Base-by-base conservation (phyloP, 2,329 filamentous ascomycete species). In the Penicillium paneum region DNA sequence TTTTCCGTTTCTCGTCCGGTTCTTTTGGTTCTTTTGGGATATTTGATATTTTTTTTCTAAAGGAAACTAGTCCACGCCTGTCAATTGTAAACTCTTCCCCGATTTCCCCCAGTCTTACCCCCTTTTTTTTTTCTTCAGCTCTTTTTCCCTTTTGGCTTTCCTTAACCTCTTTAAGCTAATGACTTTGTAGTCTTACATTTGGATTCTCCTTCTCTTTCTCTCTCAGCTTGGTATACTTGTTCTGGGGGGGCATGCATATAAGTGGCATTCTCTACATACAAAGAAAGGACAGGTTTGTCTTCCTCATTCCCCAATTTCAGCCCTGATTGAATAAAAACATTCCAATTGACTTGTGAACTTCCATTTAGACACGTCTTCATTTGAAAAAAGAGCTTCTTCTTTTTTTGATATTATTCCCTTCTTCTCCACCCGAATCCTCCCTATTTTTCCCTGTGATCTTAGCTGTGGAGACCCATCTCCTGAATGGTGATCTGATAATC, bases 401-500 rank as follows among this genome's bases (percentile, higher is more conserved):
- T 59, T 55, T 42, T 61, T 57, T 57, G 44, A 47, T 38, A 38
- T 55, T 60, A 56, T 57, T 45, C 62, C 3, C 29, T 49, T 34
- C 21, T 36, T 48, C 47, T 39, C 15, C 39, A 39, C 44, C 39
- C 52, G 40, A 42, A 34, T 52, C 47, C 35, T 42, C 45, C 29
- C 43, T 46, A 53, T 56, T 42, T 40, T 44, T 48, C 39, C 34
- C 44, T 41, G 36, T 46, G 56, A 45, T 42, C 38, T 52, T 39
- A 29, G 47, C 29, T 51, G 41, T 49, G 40, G 51, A 38, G 43
- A 44, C 21, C 21, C 39, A 36, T 57, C 58, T 54, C 62, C 58
- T 63, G 63, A 62, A 64, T 60, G 63, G 56, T 59, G 47, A 59
- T 57, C 52, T 57, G 54, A 62, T 62, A 63, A 52, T 57, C 83